Evolutionary conservation across 306 rosid genomes (phyloP).

Genomic region (Sicyos baderoa): DNA sequence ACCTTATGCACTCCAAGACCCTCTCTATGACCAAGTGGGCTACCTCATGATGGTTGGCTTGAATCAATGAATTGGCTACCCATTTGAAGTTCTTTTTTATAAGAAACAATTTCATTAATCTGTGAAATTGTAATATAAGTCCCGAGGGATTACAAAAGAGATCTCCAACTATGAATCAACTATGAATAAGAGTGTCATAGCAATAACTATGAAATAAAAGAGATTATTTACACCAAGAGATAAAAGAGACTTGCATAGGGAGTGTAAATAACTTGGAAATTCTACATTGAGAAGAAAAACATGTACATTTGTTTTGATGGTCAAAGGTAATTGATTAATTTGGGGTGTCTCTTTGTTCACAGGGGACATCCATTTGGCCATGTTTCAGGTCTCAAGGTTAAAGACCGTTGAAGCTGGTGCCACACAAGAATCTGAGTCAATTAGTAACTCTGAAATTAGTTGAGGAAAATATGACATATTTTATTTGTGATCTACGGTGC

Average conservation of each 20-base stretch:
- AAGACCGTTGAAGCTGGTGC: slow-evolving; percentile 32
- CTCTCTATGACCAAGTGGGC: too few relatives aligned
- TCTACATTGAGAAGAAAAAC: not conserved
- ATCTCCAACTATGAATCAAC: too few relatives aligned
- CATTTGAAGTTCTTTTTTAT: too few relatives aligned
- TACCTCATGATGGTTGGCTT: too few relatives aligned
- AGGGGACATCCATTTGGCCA: slow-evolving; percentile 83
- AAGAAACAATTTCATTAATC: too few relatives aligned
- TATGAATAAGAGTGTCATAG: too few relatives aligned
- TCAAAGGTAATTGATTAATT: not conserved
- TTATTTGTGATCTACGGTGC: not conserved
- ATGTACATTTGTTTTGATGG: not conserved
- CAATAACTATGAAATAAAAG: too few relatives aligned
- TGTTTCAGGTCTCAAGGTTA: slow-evolving; percentile 66
- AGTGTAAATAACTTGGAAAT: not conserved
- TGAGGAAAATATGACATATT: not conserved
- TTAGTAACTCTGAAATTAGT: not conserved
- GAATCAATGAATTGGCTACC: not conserved
- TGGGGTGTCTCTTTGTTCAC: slow-evolving; percentile 18
- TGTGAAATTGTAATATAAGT: too few relatives aligned
- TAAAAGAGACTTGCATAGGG: not conserved
- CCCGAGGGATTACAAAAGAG: too few relatives aligned
- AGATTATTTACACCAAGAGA: too few relatives aligned
- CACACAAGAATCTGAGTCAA: slow-evolving; percentile 21
- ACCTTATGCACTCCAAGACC: too few relatives aligned